phyloP scores from a whole-genome alignment of 768 basidiomycete species.

The Pisolithus orientalis region DNA sequence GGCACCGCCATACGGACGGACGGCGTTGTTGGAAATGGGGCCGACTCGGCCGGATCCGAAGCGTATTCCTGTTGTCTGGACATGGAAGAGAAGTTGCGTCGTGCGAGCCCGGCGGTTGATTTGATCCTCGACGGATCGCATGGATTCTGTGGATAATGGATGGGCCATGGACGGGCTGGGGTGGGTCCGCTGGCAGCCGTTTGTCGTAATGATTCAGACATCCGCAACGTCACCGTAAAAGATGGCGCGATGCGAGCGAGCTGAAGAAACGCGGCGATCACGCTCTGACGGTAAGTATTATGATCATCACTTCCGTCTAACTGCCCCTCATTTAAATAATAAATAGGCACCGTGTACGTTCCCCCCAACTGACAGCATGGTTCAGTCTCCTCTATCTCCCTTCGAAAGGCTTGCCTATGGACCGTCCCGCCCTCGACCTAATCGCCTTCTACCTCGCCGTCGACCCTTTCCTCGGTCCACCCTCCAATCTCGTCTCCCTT shows the following conservation, averaged over 20 bases:
- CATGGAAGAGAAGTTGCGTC: background rate
- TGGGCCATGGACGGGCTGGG: slow-evolving; percentile 19
- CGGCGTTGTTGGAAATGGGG: background rate
- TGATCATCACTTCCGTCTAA: slow-evolving; percentile 24
- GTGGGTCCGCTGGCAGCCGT: slow-evolving; percentile 7
- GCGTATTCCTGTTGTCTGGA: no score
- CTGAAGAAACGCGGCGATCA: slow-evolving; percentile 31
- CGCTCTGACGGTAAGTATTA: slow-evolving; percentile 29
- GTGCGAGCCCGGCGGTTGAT: background rate
- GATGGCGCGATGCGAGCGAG: slow-evolving; percentile 1
- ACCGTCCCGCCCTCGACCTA: slow-evolving; percentile 26
- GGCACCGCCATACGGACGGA: background rate
- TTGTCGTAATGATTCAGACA: slow-evolving; percentile 32
- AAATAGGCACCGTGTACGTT: slow-evolving; percentile 16
- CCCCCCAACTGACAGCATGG: background rate
- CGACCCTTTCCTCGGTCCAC: slow-evolving; percentile 39
- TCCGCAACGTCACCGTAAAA: slow-evolving; percentile 21
- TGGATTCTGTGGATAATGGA: background rate
- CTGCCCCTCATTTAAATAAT: slow-evolving; percentile 17
- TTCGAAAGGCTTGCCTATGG: slow-evolving; percentile 15
- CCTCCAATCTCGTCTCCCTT: slow-evolving; percentile 31
- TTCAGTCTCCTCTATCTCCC: slow-evolving; percentile 5
- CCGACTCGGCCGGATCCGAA: background rate
- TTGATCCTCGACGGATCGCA: background rate
- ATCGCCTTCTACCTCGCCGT: slow-evolving; percentile 37